Evolutionary conservation across 1,139 yeast genomes (phyloP).

Genomic region (Chernovozyma sophiae-reginae): DNA sequence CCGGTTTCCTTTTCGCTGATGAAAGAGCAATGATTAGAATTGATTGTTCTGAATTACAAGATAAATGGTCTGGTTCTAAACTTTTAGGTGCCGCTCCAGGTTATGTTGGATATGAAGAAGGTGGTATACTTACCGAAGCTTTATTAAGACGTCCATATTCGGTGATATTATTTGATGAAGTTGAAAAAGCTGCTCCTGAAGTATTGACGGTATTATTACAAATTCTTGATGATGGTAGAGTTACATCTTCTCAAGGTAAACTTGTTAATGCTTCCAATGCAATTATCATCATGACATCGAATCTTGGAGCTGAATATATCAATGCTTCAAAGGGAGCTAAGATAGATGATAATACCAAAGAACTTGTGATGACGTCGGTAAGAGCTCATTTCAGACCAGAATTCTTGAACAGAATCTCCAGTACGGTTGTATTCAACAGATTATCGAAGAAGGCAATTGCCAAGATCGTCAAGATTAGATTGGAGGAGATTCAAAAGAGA

Average conservation of each 20-base stretch:
- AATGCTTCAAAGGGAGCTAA: conserved; percentile 63
- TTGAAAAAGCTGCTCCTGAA: conserved; percentile 99
- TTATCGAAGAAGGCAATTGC: conserved; percentile 87
- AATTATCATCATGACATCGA: conserved; percentile 93
- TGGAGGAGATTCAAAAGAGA: conserved; percentile 78
- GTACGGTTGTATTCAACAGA: conserved; percentile 88
- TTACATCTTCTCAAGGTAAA: conserved; percentile 91
- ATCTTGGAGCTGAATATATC: conserved; percentile 91
- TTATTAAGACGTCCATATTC: conserved; percentile 90
- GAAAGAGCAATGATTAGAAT: conserved; percentile 95
- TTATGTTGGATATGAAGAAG: conserved; percentile 96
- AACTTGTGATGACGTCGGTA: conserved; percentile 81
- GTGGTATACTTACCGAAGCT: conserved; percentile 93
- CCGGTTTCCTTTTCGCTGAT: conserved; percentile 92
- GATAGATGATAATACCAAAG: conserved; percentile 63
- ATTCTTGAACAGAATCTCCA: conserved; percentile 90
- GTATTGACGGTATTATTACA: conserved; percentile 89
- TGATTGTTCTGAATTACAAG: conserved; percentile 94
- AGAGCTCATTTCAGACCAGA: conserved; percentile 94
- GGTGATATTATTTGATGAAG: conserved; percentile 91
- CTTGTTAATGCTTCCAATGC: conserved; percentile 89
- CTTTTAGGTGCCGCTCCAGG: conserved; percentile 98
- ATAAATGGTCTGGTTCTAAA: conserved; percentile 93
- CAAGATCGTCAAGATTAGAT: conserved; percentile 83
- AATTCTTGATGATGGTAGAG: conserved; percentile 93